These are phyloP conservation scores for Oryza australiensis DNA, from an alignment of 176 grass and related monocot species.

Conservation along the genomic window DNA sequence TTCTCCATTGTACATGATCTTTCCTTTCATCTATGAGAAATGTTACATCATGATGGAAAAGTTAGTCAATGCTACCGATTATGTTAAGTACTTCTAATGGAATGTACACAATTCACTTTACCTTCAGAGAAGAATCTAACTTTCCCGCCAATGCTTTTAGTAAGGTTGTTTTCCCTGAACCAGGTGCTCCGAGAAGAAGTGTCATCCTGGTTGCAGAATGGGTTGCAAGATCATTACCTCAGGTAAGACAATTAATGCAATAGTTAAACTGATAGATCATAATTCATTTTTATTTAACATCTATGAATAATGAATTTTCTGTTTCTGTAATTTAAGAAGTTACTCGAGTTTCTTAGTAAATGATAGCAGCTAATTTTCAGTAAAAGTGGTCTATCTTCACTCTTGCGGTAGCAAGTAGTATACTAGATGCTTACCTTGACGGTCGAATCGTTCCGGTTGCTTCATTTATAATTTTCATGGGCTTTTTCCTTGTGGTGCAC, in stretches of 20 bases:
- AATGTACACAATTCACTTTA: slow-evolving; percentile 40
- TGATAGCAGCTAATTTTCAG: neutral
- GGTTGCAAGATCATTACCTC: slow-evolving; percentile 5
- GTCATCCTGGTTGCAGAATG: slow-evolving; percentile 70
- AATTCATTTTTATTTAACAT: neutral
- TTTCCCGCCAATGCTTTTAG: slow-evolving; percentile 79
- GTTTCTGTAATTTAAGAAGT: neutral
- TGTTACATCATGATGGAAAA: slow-evolving; percentile 16
- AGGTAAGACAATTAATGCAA: slow-evolving; percentile 6
- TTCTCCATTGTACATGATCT: slow-evolving; percentile 66
- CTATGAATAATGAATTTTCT: neutral
- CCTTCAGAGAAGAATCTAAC: slow-evolving; percentile 61
- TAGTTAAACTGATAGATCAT: slow-evolving; percentile 11
- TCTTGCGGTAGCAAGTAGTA: neutral
- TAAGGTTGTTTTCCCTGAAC: slow-evolving; percentile 88
- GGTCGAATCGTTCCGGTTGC: slow-evolving; percentile 62
- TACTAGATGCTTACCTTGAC: slow-evolving; percentile 58
- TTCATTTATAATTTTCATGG: slow-evolving; percentile 67
- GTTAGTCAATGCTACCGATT: neutral
- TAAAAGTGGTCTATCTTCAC: neutral
- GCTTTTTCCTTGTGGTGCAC: slow-evolving; percentile 57
- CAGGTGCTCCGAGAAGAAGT: slow-evolving; percentile 89
- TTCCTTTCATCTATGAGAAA: slow-evolving; percentile 56
- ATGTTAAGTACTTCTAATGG: slow-evolving; percentile 1
- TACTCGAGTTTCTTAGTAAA: neutral